phyloP scores from a whole-genome alignment of 2,329 filamentous ascomycete species.

The Didymella sp. region DNA sequence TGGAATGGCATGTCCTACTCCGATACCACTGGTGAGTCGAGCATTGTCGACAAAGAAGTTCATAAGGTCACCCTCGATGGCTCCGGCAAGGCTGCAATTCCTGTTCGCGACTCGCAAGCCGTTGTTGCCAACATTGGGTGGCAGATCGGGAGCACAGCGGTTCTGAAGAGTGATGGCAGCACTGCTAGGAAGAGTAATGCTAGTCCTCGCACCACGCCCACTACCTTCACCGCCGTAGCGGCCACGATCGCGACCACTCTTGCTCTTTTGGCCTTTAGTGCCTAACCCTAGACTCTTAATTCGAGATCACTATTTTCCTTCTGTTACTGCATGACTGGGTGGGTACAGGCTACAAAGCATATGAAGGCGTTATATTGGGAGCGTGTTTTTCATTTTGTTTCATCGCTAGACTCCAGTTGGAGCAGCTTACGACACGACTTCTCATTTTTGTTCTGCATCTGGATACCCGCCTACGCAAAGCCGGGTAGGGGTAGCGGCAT shows the following conservation, averaged over 20 bases:
- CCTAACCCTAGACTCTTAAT: constrained; percentile 13
- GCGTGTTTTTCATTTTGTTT: constrained; percentile 3
- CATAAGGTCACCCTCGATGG: constrained; percentile 36
- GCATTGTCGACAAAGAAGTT: constrained; percentile 42
- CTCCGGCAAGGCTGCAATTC: constrained; percentile 34
- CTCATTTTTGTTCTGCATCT: constrained; percentile 3
- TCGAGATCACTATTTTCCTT: constrained; percentile 14
- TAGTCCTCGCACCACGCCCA: constrained; percentile 20
- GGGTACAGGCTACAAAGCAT: constrained; percentile 15
- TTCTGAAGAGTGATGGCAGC: constrained; percentile 36
- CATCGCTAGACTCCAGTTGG: constrained; percentile 5
- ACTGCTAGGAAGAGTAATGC: constrained; percentile 40
- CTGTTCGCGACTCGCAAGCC: constrained; percentile 55
- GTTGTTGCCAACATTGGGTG: constrained; percentile 56
- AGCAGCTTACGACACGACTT: constrained; percentile 8
- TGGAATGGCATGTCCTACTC: constrained; percentile 59
- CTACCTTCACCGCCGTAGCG: constrained; percentile 21
- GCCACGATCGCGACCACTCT: constrained; percentile 22
- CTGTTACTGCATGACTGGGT: constrained; percentile 13
- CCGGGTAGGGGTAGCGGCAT: constrained; percentile 8
- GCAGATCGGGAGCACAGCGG: constrained; percentile 45
- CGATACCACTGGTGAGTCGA: constrained; percentile 52
- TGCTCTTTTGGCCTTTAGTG: constrained; percentile 8
- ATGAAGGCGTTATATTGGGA: constrained; percentile 16
- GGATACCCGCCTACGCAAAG: constrained; percentile 13